Base-by-base conservation (phyloP, 129 eudicot species). In the Helianthus annuus region DNA sequence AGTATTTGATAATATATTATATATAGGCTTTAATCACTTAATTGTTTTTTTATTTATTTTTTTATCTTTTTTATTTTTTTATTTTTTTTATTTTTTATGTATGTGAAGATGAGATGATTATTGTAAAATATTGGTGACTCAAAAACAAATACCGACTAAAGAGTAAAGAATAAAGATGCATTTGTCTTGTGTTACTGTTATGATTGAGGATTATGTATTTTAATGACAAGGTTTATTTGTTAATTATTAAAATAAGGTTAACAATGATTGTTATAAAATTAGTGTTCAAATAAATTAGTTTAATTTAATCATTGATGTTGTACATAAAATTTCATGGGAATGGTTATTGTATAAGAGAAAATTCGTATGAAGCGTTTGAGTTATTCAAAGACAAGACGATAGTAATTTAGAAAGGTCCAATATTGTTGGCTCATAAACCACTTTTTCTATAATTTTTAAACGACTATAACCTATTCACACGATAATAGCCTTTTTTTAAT, bases 101-200 rank as follows among this genome's bases (percentile, higher is more conserved):
- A 10, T 5, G 15, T 12, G n/a, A 49, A 34, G n/a, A 70, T 38
- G 9, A 40, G 57, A 53, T 48, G 36, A 32, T 32, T 32, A 32
- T 32, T 32, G 4, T 15, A 48, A 45, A 34, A 58, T 63, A 13
- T 63, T 73, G 16, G 42, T 46, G 32, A 22, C 12, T 1, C 12
- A 44, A 46, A 69, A 76, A 58, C 49, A 45, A 70, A 44, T 70
- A 78, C 81, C 81, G 81, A 78, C 77, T 64, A 63, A 63, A 63
- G 81, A 54, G 55, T 49, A 61, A 36, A 40, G 45, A 5, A 29
- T 29, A 24, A 9, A 15, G 24, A 51, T 29, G 6, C 39, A 17
- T 38, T 58, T 10, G 52, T 55, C 52, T 48, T 36, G 46, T 45
- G 10, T 14, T 42, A 11, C 2, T 34, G 61, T 13, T 34, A 55